Percentiles rank a stretch among this genome's conserved stretches.
Evolutionary conservation across 768 basidiomycete genomes (phyloP).

Genomic region (Tulasnella sp.): DNA sequence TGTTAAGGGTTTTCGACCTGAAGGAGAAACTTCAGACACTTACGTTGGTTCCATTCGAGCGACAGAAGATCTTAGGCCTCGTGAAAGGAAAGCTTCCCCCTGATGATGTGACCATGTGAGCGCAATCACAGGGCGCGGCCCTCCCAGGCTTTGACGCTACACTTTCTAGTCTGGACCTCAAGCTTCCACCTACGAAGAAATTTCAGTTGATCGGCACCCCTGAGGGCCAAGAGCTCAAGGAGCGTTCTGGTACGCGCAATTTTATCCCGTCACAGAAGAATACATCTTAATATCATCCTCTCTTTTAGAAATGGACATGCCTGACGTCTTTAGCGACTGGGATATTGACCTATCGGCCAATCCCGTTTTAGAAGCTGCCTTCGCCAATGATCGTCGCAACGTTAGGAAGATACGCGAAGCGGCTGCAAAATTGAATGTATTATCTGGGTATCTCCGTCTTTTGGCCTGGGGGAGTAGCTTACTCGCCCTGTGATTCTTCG

Average conservation of each 20-base stretch:
- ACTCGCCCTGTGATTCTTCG: too few species aligned
- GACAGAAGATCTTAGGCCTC: slow-evolving; percentile 81
- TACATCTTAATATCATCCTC: not conserved
- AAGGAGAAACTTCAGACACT: slow-evolving; percentile 54
- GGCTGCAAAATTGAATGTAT: slow-evolving; percentile 49
- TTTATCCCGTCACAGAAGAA: slow-evolving; percentile 13
- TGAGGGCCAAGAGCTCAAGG: slow-evolving; percentile 75
- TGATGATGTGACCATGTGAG: slow-evolving; percentile 57
- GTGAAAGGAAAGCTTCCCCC: slow-evolving; percentile 73
- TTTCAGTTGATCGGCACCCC: slow-evolving; percentile 84
- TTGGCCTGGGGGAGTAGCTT: too few species aligned
- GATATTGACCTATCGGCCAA: slow-evolving; percentile 69
- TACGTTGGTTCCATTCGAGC: slow-evolving; percentile 70
- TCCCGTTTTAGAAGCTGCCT: slow-evolving; percentile 41
- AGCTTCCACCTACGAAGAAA: slow-evolving; percentile 50
- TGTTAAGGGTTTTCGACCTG: slow-evolving; percentile 64
- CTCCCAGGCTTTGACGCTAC: not conserved
- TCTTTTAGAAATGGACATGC: slow-evolving; percentile 50
- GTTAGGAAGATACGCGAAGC: slow-evolving; percentile 70
- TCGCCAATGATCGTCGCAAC: slow-evolving; percentile 70
- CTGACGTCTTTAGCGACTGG: slow-evolving; percentile 67
- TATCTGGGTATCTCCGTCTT: too few species aligned
- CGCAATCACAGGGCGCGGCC: slow-evolving; percentile 11
- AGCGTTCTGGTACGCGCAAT: slow-evolving; percentile 50
- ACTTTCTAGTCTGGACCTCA: slow-evolving; percentile 34